Evolutionary conservation across 352 stramenopile species (phyloP).

Genomic region (Globisporangium camurandrum): DNA sequence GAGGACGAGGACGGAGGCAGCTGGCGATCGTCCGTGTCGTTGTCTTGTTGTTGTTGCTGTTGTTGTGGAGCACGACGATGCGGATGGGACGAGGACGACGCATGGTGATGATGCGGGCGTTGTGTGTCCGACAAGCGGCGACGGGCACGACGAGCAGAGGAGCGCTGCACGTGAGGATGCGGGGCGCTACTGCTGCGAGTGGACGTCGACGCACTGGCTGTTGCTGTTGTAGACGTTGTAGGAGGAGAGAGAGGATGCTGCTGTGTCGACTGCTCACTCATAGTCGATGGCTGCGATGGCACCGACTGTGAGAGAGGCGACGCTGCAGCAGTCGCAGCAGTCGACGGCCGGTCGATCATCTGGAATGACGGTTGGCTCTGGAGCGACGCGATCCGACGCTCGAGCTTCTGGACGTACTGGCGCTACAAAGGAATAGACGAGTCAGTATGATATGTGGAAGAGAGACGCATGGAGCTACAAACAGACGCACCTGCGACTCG

Average conservation of each 20-base stretch:
- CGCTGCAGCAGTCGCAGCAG: too few species aligned
- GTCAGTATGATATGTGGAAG: too few species aligned
- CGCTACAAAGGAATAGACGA: constrained; percentile 12
- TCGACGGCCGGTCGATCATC: constrained; percentile 10
- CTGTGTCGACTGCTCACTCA: too few species aligned
- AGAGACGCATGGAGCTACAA: too few species aligned
- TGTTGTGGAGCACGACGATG: too few species aligned
- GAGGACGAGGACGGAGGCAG: neutral
- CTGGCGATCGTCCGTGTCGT: neutral
- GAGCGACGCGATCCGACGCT: constrained; percentile 56
- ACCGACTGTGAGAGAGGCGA: constrained; percentile 1
- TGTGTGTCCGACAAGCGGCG: neutral
- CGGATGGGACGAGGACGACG: too few species aligned
- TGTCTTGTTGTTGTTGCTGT: constrained; percentile 1
- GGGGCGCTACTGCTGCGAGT: constrained; percentile 12
- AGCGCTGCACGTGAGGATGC: constrained; percentile 6
- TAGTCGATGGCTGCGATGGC: neutral
- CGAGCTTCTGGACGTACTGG: constrained; percentile 62
- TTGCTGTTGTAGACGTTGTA: constrained; percentile 1
- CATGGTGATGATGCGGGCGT: neutral
- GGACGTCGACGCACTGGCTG: neutral
- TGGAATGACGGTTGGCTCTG: constrained; percentile 37
- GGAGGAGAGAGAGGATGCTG: neutral
- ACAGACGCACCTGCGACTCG: constrained; percentile 32
- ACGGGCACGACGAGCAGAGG: constrained; percentile 8